Evolutionary conservation across 2,329 filamentous ascomycete species (phyloP).

Genomic region (Coleophoma eucalyptorum): DNA sequence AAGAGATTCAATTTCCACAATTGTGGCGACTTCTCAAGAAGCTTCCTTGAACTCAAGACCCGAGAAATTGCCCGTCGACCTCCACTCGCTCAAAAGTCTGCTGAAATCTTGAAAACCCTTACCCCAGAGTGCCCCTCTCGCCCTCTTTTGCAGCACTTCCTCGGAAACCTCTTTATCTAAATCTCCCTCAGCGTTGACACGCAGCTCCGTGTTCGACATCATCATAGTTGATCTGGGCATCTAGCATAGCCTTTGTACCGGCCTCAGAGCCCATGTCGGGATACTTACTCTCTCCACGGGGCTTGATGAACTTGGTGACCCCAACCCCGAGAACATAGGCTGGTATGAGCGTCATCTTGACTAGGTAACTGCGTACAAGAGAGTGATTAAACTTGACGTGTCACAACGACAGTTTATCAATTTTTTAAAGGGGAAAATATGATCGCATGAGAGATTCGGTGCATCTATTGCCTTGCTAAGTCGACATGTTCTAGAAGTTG

Average conservation of each 20-base stretch:
- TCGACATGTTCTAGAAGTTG: no score
- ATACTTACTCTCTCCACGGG: slow-evolving; percentile 85
- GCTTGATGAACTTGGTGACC: slow-evolving; percentile 98
- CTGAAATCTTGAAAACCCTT: not conserved
- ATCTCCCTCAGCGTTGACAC: not conserved
- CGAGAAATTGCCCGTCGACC: not conserved
- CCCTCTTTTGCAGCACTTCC: not conserved
- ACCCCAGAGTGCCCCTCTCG: not conserved
- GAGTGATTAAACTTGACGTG: no score
- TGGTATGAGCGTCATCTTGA: no score
- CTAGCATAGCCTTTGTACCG: slow-evolving; percentile 77
- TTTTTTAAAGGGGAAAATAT: no score
- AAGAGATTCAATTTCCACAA: not conserved
- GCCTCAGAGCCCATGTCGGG: slow-evolving; percentile 91
- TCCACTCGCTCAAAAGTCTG: not conserved
- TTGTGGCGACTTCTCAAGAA: not conserved
- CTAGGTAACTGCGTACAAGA: no score
- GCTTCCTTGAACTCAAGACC: not conserved
- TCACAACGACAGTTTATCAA: no score
- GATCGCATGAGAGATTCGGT: no score
- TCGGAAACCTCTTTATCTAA: not conserved
- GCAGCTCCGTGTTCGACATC: slow-evolving; percentile 60
- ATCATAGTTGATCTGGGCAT: slow-evolving; percentile 87
- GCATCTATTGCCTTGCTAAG: no score
- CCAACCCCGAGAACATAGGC: slow-evolving; percentile 88